Conservation (phyloP, 2,329 filamentous ascomycete genomes). For the Fusarium ambrosium region DNA sequence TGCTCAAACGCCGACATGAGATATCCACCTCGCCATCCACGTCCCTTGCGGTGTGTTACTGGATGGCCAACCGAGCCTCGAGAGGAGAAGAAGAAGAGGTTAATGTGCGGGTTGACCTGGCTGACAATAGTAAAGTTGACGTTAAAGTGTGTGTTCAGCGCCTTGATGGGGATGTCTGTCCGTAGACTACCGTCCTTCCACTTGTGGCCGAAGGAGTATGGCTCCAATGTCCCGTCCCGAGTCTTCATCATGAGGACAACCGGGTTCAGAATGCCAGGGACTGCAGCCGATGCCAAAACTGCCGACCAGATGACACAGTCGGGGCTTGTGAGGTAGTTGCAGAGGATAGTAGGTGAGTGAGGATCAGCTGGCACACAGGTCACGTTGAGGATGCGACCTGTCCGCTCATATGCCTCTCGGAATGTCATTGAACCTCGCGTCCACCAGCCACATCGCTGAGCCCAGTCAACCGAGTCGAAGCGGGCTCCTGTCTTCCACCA, state of each 20-base stretch:
- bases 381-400: slow-evolving; percentile 94
- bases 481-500: slow-evolving; percentile 95
- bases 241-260: slow-evolving; percentile 94
- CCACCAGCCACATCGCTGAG: slow-evolving; percentile 88
- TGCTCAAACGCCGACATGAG: slow-evolving; percentile 93
- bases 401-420: slow-evolving; percentile 92
- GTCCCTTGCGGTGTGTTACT: slow-evolving; percentile 92
- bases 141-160: slow-evolving; percentile 96
- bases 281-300: slow-evolving; percentile 92
- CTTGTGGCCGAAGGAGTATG: slow-evolving; percentile 98
- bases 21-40: slow-evolving; percentile 96
- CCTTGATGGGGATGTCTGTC: slow-evolving; percentile 95
- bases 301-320: slow-evolving; percentile 99
- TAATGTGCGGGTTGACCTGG: slow-evolving; percentile 96
- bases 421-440: slow-evolving; percentile 93
- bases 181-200: slow-evolving; percentile 98
- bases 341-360: slow-evolving; percentile 90
- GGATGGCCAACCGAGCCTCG: slow-evolving; percentile 91
- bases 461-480: slow-evolving; percentile 96
- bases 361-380: slow-evolving; percentile 96
- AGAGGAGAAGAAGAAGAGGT: slow-evolving; percentile 98
- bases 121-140: slow-evolving; percentile 95
- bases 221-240: slow-evolving; percentile 79
- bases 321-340: slow-evolving; percentile 94
- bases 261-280: slow-evolving; percentile 95